phyloP scores from a whole-genome alignment of 169 alveolate genomes.

The Plasmodium gallinaceum region DNA sequence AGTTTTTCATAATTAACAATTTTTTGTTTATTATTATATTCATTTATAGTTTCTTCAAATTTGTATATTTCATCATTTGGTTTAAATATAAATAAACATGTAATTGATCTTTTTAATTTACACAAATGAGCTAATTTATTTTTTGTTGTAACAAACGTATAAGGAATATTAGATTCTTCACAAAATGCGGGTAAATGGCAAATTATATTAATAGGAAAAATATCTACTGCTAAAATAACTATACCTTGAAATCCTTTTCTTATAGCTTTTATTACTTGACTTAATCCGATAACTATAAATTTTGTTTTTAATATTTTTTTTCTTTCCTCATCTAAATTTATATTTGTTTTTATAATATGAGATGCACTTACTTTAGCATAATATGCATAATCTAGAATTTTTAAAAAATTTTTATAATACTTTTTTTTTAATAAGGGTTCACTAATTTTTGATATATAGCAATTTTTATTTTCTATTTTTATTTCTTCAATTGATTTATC shows the following conservation, averaged over 20 bases:
- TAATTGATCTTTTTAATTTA: slow-evolving; percentile 96
- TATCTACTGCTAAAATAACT: slow-evolving; percentile 96
- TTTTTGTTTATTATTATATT: slow-evolving; percentile 36
- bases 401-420: slow-evolving; percentile 46
- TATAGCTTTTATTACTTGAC: slow-evolving; percentile 96
- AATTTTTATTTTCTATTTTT: slow-evolving; percentile 45
- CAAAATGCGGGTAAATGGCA: slow-evolving; percentile 97
- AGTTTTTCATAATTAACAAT: slow-evolving; percentile 79
- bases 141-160: slow-evolving; percentile 94
- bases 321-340: slow-evolving; percentile 21
- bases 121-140: slow-evolving; percentile 94
- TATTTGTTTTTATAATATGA: slow-evolving; percentile 57
- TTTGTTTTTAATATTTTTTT: slow-evolving; percentile 56
- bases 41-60: slow-evolving; percentile 39
- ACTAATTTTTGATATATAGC: slow-evolving; percentile 45
- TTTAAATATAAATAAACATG: slow-evolving; percentile 90
- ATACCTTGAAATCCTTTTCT: slow-evolving; percentile 93
- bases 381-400: slow-evolving; percentile 45
- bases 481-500: slow-evolving; percentile 51
- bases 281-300: slow-evolving; percentile 90
- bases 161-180: slow-evolving; percentile 93
- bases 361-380: slow-evolving; percentile 41
- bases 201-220: slow-evolving; percentile 96
- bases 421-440: slow-evolving; percentile 62
- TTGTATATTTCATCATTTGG: slow-evolving; percentile 81